Evolutionary conservation across 176 grass and related monocot species (phyloP), one percentile per base, ranked within the genome.

Genomic region (Aechmea fasciata): DNA sequence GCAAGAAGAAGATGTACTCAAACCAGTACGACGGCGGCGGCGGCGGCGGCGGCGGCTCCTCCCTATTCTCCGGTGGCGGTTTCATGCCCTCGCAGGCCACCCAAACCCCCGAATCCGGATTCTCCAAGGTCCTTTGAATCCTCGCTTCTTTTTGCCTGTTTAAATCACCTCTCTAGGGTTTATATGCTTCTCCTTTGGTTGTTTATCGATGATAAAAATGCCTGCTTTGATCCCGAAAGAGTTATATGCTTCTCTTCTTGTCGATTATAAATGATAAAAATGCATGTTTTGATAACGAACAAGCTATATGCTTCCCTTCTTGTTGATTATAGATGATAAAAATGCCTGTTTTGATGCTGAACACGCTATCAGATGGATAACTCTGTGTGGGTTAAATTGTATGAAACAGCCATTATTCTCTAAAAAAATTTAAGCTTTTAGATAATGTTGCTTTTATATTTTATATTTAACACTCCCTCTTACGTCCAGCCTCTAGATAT

Each of bases 51-150:
- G 33, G 33, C 33, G 1, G 33, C 63, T 83, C 69, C 66, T 47
- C 71, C 2, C 81, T 89, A 57, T 96, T 96, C 74, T 55, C 81
- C 71, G 93, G 93, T 12, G 93, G 89, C 3, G 93, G 89, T 3
- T 97, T 97, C 84, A 92, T 97, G 89, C 89, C 86, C 64, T 92
- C 93, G 57, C 89, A 96, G 78, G 75, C 84, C 49, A 85, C 86
- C 20, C 80, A 76, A 70, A 73, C 80, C 25, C 41, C 74, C 59
- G 93, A 97, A 11, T 71, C 81, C 9, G 41, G 71, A 53, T 50
- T 80, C 73, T 69, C 70, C 51, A 97, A 90, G 89, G 93, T 97
- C 9, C 63, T 41, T 47, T 53, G 47, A 57, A 41, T 41, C 69
- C 70, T 52, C 6, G 9, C 10, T 1, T 23, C 17, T 64, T 3